These are phyloP conservation scores for Yueomyces sinensis DNA, from an alignment of 805 yeast species.

Conservation along the genomic window DNA sequence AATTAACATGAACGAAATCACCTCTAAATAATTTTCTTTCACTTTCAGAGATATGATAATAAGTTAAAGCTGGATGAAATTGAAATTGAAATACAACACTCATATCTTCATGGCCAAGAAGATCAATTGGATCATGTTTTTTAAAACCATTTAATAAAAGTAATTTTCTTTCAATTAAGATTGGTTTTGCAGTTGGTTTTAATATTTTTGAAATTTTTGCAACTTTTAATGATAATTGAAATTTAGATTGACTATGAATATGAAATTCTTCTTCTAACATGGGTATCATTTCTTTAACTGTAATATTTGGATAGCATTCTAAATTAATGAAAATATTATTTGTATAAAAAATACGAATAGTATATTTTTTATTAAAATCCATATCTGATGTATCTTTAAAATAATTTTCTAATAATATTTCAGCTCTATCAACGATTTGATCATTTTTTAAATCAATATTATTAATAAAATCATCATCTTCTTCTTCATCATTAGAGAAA, in stretches of 20 bases:
- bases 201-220: constrained; percentile 68
- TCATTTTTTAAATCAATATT: constrained; percentile 5
- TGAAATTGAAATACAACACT: constrained; percentile 73
- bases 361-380: constrained; percentile 21
- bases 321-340: constrained; percentile 73
- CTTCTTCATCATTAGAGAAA: neutral
- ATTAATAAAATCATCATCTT: neutral
- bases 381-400: constrained; percentile 24
- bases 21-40: constrained; percentile 43
- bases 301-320: constrained; percentile 63
- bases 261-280: constrained; percentile 68
- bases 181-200: constrained; percentile 60
- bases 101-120: constrained; percentile 73
- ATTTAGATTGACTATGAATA: constrained; percentile 54
- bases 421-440: constrained; percentile 25
- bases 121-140: constrained; percentile 61
- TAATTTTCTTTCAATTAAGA: constrained; percentile 62
- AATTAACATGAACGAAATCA: constrained; percentile 61
- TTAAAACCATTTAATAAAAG: constrained; percentile 66
- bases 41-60: constrained; percentile 52
- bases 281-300: constrained; percentile 61
- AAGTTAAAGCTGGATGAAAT: constrained; percentile 46
- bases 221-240: constrained; percentile 58
- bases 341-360: constrained; percentile 66
- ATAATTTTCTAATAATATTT: constrained; percentile 25